Conservation (phyloP, 108 stramenopile species). For the Skeletonema costatum region DNA sequence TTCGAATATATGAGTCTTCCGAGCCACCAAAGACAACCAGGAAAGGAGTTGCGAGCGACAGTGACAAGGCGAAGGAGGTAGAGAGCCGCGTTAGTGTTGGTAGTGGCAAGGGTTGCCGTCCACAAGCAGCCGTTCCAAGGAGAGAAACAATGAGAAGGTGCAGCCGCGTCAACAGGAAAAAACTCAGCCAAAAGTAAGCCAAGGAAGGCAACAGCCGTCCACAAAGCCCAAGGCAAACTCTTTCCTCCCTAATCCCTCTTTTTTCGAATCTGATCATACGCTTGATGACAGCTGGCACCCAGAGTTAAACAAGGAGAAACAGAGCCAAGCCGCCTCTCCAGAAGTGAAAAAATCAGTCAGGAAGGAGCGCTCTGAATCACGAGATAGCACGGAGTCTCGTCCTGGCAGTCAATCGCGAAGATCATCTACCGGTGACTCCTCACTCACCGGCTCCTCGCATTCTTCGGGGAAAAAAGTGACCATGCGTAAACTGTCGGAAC, state of each 20-base stretch:
- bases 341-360: background rate
- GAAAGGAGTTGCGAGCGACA: no score
- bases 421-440: background rate
- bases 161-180: no score
- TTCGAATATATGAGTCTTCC: background rate
- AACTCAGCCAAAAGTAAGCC: background rate
- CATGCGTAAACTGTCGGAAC: slow-evolving; percentile 18
- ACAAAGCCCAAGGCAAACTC: background rate
- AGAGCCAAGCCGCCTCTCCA: background rate
- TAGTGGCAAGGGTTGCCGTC: background rate
- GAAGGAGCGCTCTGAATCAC: background rate
- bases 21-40: background rate
- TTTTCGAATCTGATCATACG: background rate
- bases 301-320: background rate
- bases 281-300: background rate
- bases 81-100: background rate
- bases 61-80: background rate
- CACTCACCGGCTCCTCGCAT: background rate
- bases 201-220: background rate
- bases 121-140: background rate
- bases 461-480: background rate
- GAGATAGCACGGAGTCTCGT: background rate
- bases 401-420: background rate
- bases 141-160: background rate
- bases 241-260: background rate